Conservation (phyloP, 176 grass and related monocot species). For the Chloris gayana region DNA sequence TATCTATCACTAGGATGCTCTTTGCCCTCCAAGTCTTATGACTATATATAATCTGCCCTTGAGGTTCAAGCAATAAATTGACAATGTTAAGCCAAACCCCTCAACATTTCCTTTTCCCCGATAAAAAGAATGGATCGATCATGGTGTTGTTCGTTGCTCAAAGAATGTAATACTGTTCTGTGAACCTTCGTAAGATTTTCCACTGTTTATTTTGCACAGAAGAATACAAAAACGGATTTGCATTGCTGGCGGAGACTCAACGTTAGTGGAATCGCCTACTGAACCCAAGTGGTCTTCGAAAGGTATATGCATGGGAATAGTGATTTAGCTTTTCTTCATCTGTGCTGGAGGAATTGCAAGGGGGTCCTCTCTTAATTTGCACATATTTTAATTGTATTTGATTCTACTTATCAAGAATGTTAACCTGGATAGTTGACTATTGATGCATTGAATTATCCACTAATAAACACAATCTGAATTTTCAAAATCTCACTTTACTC, state of each 20-base stretch:
- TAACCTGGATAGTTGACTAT: not conserved
- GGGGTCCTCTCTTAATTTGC: not conserved
- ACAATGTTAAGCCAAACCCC: not conserved
- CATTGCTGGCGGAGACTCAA: slow-evolving; percentile 79
- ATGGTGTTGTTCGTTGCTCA: slow-evolving; percentile 11
- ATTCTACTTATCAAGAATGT: not conserved
- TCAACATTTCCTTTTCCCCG: not conserved
- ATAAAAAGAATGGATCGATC: not conserved
- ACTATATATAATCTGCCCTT: not conserved
- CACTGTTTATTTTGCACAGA: slow-evolving; percentile 43
- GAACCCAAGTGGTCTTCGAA: slow-evolving; percentile 97
- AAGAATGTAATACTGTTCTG: not conserved
- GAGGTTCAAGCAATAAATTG: not conserved
- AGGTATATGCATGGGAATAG: slow-evolving; percentile 47
- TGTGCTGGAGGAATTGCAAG: not conserved
- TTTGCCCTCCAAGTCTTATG: not conserved
- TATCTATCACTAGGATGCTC: not conserved
- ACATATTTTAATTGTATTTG: not conserved
- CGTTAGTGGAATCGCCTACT: slow-evolving; percentile 81
- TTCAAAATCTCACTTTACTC: slow-evolving; percentile 32
- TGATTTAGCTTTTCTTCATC: not conserved
- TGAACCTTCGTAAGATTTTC: not conserved
- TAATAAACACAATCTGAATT: slow-evolving; percentile 1
- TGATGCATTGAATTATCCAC: not conserved
- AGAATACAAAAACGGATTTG: slow-evolving; percentile 59